Percentiles rank a stretch among this genome's conserved stretches.
phyloP scores from a whole-genome alignment of 352 stramenopile genomes.

The Pythium pyrilobum region DNA sequence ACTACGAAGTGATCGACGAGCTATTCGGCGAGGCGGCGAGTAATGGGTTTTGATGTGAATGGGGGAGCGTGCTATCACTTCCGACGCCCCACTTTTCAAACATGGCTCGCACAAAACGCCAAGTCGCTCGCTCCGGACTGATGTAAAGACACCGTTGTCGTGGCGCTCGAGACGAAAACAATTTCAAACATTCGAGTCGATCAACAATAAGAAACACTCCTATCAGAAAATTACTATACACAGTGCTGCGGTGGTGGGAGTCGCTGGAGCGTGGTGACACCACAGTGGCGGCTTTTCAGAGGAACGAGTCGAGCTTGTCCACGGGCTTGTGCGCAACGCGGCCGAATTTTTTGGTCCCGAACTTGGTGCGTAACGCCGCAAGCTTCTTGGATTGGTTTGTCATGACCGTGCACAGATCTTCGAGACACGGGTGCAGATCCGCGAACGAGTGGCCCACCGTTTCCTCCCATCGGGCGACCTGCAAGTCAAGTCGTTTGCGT shows the following conservation, averaged over 20 bases:
- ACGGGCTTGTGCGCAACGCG: conserved; percentile 7
- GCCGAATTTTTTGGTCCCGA: conserved; percentile 15
- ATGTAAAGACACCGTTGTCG: too few relatives aligned
- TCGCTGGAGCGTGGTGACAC: background rate
- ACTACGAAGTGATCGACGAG: conserved; percentile 88
- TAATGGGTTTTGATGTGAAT: conserved; percentile 48
- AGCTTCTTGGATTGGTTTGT: conserved; percentile 11
- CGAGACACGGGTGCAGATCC: conserved; percentile 11
- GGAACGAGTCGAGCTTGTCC: conserved; percentile 3
- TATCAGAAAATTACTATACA: too few relatives aligned
- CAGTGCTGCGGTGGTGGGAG: too few relatives aligned
- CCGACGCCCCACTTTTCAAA: too few relatives aligned
- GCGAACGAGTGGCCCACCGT: background rate
- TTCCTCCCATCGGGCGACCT: conserved; percentile 5
- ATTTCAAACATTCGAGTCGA: too few relatives aligned
- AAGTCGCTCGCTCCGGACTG: too few relatives aligned
- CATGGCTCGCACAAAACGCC: too few relatives aligned
- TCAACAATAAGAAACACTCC: too few relatives aligned
- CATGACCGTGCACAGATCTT: conserved; percentile 8
- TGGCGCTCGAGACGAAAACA: too few relatives aligned
- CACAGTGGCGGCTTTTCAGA: background rate
- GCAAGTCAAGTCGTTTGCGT: background rate
- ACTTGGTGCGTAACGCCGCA: conserved; percentile 10
- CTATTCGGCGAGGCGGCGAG: conserved; percentile 81
- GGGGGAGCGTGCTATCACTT: too few relatives aligned